Evolutionary conservation across 306 rosid species (phyloP), one percentile per base, ranked within the genome.

Genomic region (Geum urbanum): DNA sequence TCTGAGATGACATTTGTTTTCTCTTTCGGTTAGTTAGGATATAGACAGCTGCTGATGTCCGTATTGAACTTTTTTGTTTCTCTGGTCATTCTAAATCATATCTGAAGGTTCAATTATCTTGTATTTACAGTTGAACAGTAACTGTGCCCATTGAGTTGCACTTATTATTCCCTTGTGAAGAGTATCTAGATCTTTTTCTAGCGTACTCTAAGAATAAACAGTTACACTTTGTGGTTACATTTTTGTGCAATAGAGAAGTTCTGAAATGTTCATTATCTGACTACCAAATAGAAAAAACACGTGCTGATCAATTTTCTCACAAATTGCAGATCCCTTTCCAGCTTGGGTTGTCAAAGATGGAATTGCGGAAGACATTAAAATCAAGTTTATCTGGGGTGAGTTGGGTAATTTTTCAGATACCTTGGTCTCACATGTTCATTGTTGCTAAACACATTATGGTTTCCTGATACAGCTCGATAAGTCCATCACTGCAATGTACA

Each of bases 261-360:
- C 41, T 22, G 22, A 32, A 59, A 67, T 40, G 5, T 49, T 35
- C 53, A 14, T 56, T 43, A 61, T 35, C 41, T 12, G 19, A 13
- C 13, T 58, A 58, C 43, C 40, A 4, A 11, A 32, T 16, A 58
- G 6, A 58, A 14, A 32, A 27, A 46, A 46, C 10, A 22, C 67
- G 60, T 39, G 9, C 50, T 45, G 55, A 10, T 65, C 66, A 61
- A 74, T 71, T 75, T 67, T 19, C 47, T 82, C 24, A 14, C 66
- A 72, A 72, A 76, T 81, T 92, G 77, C 90, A 91, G 99, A 87
- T 94, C 70, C 97, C 96, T 76, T 91, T 84, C 90, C 99, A 94
- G 85, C 84, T 88, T 69, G 97, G 97, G 62, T 77, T 91, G 82
- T 87, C 99, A 53, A 94, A 90, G 81, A 71, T 53, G 76, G 99